Percentiles rank a stretch among this genome's conserved stretches.
These are phyloP conservation scores for Trichosporon coremiiforme DNA, from an alignment of 1,284 basidiomycete species.

Conservation along the genomic window DNA sequence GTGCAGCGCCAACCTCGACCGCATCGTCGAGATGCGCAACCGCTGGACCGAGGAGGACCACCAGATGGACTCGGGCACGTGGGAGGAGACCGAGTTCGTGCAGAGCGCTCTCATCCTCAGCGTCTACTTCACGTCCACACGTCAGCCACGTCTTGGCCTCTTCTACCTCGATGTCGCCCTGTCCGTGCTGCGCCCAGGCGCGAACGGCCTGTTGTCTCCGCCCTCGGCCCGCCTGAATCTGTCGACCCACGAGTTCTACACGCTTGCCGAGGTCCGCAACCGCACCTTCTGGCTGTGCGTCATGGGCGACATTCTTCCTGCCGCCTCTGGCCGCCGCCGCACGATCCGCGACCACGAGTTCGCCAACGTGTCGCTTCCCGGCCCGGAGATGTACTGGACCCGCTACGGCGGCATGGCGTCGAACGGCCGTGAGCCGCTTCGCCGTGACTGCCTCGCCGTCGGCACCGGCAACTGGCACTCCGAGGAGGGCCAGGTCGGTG, in stretches of 20 bases:
- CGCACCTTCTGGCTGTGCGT: conserved; percentile 56
- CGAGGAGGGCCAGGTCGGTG: conserved; percentile 52
- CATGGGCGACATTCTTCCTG: conserved; percentile 52
- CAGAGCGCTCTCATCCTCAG: conserved; percentile 54
- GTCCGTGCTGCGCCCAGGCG: conserved; percentile 41
- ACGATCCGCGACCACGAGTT: conserved; percentile 48
- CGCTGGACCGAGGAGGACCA: conserved; percentile 42
- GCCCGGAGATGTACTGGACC: conserved; percentile 47
- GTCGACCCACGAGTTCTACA: conserved; percentile 41
- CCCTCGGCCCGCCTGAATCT: conserved; percentile 38
- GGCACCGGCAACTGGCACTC: conserved; percentile 47
- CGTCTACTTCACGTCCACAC: conserved; percentile 54
- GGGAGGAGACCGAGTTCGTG: conserved; percentile 56
- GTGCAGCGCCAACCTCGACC: conserved; percentile 45
- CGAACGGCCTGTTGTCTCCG: conserved; percentile 33
- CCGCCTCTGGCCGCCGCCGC: conserved; percentile 46
- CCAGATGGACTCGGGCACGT: conserved; percentile 42
- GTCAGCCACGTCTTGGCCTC: conserved; percentile 49
- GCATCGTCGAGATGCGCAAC: conserved; percentile 40
- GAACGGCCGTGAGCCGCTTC: conserved; percentile 38
- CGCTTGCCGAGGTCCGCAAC: conserved; percentile 47
- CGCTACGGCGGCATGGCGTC: conserved; percentile 47
- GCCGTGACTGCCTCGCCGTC: conserved; percentile 40
- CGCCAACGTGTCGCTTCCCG: conserved; percentile 48
- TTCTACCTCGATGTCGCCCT: conserved; percentile 54